Base-by-base conservation (phyloP, 2,329 filamentous ascomycete genomes). In the Verticillium dahliae region DNA sequence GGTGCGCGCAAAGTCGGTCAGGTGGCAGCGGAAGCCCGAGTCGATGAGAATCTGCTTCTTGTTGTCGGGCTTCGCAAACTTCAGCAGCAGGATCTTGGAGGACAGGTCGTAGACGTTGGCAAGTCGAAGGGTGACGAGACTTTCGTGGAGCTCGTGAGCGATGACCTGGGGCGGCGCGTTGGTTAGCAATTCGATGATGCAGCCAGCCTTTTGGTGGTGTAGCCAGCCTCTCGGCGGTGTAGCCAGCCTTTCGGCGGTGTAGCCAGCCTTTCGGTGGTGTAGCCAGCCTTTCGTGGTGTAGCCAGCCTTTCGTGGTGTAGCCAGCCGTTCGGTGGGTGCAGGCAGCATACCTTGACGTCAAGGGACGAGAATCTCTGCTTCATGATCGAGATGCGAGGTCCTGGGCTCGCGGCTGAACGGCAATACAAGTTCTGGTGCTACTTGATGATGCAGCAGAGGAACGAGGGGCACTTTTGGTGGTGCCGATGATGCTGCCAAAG, bases 101-200 rank as follows among this genome's bases (percentile, higher is more conserved):
- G 92, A 96, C 63, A 99, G 86, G 74, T 99, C 95, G 79, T 99
- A 98, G 73, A 97, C 89, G 73, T 99, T 99, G 65, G 91, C 87
- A 58, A 98, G 85, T 65, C 95, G 90, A 65, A 98, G 82, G 62
- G 86, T 86, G 62, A 89, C 85, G 60, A 99, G 83, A 66, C 83
- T 85, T 65, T 85, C 80, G 63, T 92, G 89, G 65, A 99, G 90
- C 83, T 99, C 95, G 74, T 96, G 91, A 61, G 92, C 90, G 72
- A 98, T 96, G 76, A 96, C 92, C 91, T 96, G 71, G 11, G 59
- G 22, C 22, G 37, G 54, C 39, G 22, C 55, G 63, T 37, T 60
- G 14, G 60, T 59, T 65, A 57, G 61, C 54, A 34, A 31, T 14
- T n/a, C 37, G 27, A 11, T 18, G n/a, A 9, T 6, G 22, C 18